A percentile compares a stretch with the other conserved stretches of the same genome.
These are phyloP conservation scores for Dactylella cylindrospora DNA, from an alignment of 2,329 filamentous ascomycete genomes.

Conservation along the genomic window DNA sequence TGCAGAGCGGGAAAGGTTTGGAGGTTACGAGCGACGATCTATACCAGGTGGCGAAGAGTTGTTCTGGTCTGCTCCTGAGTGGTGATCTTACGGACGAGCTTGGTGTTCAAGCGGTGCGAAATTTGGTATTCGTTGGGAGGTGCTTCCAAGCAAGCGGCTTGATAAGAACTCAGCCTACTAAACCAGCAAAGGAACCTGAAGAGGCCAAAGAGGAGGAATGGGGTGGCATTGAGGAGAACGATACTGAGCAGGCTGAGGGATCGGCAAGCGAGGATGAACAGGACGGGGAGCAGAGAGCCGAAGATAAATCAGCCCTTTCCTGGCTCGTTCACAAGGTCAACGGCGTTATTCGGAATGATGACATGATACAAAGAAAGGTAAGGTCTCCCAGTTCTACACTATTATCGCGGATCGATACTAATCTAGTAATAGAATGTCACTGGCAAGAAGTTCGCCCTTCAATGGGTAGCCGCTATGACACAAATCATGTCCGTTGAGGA, in stretches of 20 bases:
- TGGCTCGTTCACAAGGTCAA: slow-evolving; percentile 79
- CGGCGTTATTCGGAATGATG: slow-evolving; percentile 74
- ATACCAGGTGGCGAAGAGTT: slow-evolving; percentile 60
- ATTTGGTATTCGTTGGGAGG: slow-evolving; percentile 77
- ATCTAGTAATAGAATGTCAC: slow-evolving; percentile 40
- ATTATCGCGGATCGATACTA: neutral
- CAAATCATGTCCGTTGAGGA: slow-evolving; percentile 57
- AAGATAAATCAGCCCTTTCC: slow-evolving; percentile 61
- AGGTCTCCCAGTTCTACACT: neutral
- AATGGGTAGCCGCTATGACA: slow-evolving; percentile 50
- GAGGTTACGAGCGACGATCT: slow-evolving; percentile 67
- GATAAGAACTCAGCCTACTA: slow-evolving; percentile 50
- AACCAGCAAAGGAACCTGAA: slow-evolving; percentile 48
- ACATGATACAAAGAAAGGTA: slow-evolving; percentile 48
- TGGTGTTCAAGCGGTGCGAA: slow-evolving; percentile 75
- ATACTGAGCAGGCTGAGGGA: slow-evolving; percentile 53
- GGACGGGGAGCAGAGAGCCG: slow-evolving; percentile 53
- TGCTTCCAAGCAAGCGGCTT: slow-evolving; percentile 63
- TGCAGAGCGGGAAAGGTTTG: slow-evolving; percentile 72
- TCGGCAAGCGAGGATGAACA: slow-evolving; percentile 56
- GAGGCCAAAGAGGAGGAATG: slow-evolving; percentile 54
- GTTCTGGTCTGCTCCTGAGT: slow-evolving; percentile 63
- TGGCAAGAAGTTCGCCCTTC: slow-evolving; percentile 48
- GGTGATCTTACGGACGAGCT: slow-evolving; percentile 70
- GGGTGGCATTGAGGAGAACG: slow-evolving; percentile 53